Base-by-base conservation (phyloP, 352 stramenopile species). In the Globisporangium lucens region DNA sequence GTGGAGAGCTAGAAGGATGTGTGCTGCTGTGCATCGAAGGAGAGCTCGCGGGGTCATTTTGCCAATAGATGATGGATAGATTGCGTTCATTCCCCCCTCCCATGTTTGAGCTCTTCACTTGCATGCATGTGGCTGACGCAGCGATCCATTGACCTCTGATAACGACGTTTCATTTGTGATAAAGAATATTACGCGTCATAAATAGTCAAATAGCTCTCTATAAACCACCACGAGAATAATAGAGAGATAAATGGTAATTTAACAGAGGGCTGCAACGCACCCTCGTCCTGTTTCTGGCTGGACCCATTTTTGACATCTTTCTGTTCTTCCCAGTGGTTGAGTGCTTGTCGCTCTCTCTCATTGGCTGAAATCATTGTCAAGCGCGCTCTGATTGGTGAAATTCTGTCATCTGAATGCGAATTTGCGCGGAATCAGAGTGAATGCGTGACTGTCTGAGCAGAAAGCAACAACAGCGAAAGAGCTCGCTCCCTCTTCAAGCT, bases 381-480 rank as follows among this genome's bases (percentile, higher is more conserved):
- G 1, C 6, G 10, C 15, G 12, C 12, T 55, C 15, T 62, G 27
- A 65, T 70, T 73, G 30, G 69, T 75, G 63, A 58, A 74, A 78
- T 36, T 67, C 64, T 27, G 33, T 27, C 10, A 47, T 29, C 24
- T 30, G 20, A 67, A 75, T 78, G 73, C 52, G 53, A 51, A 70
- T 67, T 72, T 74, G 66, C 5, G 43, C 27, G n/a, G 56, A 61
- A 62, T 60, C 61, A 66, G 47, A 61, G 30, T 67, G 61, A 67
- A 67, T 67, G 61, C 30, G 27, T 59, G 43, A 51, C n/a, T 38
- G 53, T 27, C 30, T 20, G 51, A 61, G 55, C 20, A 51, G 30
- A 46, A 46, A 35, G 17, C 29, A 59, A 59, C 17, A 38, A 22
- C 24, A 38, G 43, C 43, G 24, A 51, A 51, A 22, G 13, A 60